Evolutionary conservation across 176 grass and related monocot genomes (phyloP).

Genomic region (Oryza rufipogon): DNA sequence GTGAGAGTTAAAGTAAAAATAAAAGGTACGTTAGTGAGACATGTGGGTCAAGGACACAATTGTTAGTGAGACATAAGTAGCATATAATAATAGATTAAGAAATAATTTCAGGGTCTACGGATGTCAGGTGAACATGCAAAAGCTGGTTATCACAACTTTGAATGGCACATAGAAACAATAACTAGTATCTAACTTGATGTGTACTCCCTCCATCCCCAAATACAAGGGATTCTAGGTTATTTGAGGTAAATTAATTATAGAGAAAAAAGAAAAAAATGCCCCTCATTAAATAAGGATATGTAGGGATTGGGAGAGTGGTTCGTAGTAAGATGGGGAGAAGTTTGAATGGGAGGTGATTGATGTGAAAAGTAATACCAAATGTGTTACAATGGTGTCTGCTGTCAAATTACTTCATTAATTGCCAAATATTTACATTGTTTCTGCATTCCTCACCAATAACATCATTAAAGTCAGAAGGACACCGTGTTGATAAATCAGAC

Average conservation of each 20-base stretch:
- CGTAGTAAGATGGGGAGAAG: too few relatives aligned
- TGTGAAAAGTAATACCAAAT: too few relatives aligned
- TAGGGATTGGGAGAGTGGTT: too few relatives aligned
- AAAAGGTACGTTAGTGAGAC: too few relatives aligned
- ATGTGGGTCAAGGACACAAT: not conserved
- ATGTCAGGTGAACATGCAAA: not conserved
- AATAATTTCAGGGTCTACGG: not conserved
- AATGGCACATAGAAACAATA: not conserved
- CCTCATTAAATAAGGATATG: too few relatives aligned
- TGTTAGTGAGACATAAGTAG: not conserved
- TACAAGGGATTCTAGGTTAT: too few relatives aligned
- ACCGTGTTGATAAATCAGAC: too few relatives aligned
- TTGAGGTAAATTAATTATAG: too few relatives aligned
- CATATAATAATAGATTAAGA: not conserved
- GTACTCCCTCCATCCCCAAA: too few relatives aligned
- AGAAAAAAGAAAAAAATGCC: too few relatives aligned
- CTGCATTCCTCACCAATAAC: not conserved
- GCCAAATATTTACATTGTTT: not conserved
- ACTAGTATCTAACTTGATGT: not conserved
- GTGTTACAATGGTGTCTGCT: not conserved
- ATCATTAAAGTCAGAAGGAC: not conserved
- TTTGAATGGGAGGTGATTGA: too few relatives aligned
- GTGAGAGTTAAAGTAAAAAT: slow-evolving; percentile 9
- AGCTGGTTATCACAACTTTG: not conserved
- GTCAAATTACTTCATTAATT: not conserved